Evolutionary conservation across 2,329 filamentous ascomycete species (phyloP), one percentile per base, ranked within the genome.

Genomic region (Colletotrichum simmondsii): DNA sequence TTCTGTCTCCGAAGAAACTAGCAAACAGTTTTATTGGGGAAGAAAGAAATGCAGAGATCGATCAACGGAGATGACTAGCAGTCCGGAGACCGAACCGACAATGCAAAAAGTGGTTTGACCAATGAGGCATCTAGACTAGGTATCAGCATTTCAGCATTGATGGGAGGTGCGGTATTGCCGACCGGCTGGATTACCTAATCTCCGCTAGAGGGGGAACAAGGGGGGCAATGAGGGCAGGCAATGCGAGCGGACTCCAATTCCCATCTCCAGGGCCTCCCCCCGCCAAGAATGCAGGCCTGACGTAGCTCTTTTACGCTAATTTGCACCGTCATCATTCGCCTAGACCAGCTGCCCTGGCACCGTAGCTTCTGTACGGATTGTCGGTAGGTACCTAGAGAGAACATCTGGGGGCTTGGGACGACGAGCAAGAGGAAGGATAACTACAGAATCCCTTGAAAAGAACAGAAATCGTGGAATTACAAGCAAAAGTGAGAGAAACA

Each of bases 301-400:
- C 71, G 71, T 73, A 73, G 56, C 56, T 53, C 42, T 22, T 64
- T 35, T 32, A 35, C 60, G 56, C 59, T 53, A 62, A 37, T 52
- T 49, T 72, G 22, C 28, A 71, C 26, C 71, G 56, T 71, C 71
- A 73, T 64, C 70, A 54, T 37, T 66, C 58, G 26, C 42, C 46
- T 28, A 32, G 49, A 57, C 52, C 66, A 57, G 60, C 52, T 67
- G 37, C 28, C 22, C 10, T 24, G 53, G 63, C 32, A 24, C 28
- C 28, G 30, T 22, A 62, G 3, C 49, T 53, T 53, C 61, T 35
- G 32, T 35, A 11, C 32, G 32, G 11, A 35, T 35, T 32, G 30
- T 35, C 4, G 32, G 32, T 35, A 35, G 32, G 32, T 35, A 32
- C 3, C 30, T 32, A 35, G 11, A 35, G 12, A 5, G 32, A 35